A percentile compares a stretch with the other conserved stretches of the same genome.
Conservation (phyloP, 2,329 filamentous ascomycete genomes). For the Ophiocordyceps camponoti-leonardi region DNA sequence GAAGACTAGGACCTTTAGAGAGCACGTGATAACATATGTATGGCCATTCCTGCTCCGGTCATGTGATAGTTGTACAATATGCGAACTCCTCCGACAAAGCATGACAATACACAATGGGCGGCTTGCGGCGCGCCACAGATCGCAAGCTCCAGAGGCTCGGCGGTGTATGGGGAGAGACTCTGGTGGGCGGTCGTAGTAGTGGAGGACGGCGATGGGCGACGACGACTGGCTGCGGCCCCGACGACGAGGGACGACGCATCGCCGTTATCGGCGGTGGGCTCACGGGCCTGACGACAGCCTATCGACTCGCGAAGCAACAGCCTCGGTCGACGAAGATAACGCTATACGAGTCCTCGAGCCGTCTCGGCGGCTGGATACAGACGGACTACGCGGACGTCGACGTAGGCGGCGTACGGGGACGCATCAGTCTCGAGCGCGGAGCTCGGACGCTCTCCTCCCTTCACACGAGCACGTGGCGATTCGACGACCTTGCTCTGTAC, state of each 20-base stretch:
- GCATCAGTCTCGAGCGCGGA: slow-evolving; percentile 65
- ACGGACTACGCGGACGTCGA: slow-evolving; percentile 43
- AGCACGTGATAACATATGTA: too few species aligned
- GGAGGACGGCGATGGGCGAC: slow-evolving; percentile 4
- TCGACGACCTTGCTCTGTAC: slow-evolving; percentile 48
- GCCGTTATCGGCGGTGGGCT: slow-evolving; percentile 69
- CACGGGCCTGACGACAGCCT: slow-evolving; percentile 63
- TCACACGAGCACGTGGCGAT: slow-evolving; percentile 20
- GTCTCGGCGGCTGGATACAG: slow-evolving; percentile 71
- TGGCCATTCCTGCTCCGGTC: too few species aligned
- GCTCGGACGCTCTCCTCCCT: slow-evolving; percentile 56
- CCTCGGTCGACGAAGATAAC: slow-evolving; percentile 51
- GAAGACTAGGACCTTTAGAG: too few species aligned
- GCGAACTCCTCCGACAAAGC: too few species aligned
- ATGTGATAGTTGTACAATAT: too few species aligned
- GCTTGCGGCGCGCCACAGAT: background rate
- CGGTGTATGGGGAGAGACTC: background rate
- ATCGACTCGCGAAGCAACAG: slow-evolving; percentile 56
- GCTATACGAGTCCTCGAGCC: slow-evolving; percentile 55
- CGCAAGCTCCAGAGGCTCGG: background rate
- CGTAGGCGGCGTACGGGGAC: slow-evolving; percentile 33
- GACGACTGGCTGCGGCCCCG: slow-evolving; percentile 4
- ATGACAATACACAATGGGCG: background rate
- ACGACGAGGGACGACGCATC: slow-evolving; percentile 19
- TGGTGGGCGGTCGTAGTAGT: background rate